Evolutionary conservation across 441 rosid genomes (phyloP).

Genomic region (Kokia cookei): DNA sequence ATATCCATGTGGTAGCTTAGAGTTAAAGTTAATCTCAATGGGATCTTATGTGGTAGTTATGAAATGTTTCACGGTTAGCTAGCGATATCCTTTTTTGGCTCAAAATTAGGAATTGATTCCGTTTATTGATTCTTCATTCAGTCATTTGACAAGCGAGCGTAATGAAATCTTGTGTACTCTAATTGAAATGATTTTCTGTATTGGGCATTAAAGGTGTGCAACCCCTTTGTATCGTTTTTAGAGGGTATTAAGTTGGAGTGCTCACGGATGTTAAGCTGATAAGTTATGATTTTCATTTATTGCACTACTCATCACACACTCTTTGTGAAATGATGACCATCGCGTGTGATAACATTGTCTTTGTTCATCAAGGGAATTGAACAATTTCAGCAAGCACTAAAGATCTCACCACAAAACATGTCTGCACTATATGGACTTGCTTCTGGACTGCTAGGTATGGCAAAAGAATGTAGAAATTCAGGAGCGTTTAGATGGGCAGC

Average conservation of each 20-base stretch:
- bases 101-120: neutral
- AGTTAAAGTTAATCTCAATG: neutral
- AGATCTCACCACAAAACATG: conserved; percentile 67
- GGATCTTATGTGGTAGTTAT: neutral
- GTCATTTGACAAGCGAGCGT: neutral
- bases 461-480: conserved; percentile 73
- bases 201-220: too few relatives aligned
- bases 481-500: conserved; percentile 92
- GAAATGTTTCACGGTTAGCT: neutral
- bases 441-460: conserved; percentile 75
- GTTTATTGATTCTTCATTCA: neutral
- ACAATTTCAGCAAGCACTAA: conserved; percentile 67
- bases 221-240: neutral
- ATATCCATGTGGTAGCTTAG: neutral
- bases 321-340: conserved; percentile 2
- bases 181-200: neutral
- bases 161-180: neutral
- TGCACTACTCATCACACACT: neutral
- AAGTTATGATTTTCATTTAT: neutral
- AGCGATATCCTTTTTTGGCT: neutral
- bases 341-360: conserved; percentile 14
- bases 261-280: neutral
- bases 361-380: conserved; percentile 63
- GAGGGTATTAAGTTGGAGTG: neutral
- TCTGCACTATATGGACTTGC: conserved; percentile 84